These are phyloP conservation scores for Oryza glumipatula DNA, from an alignment of 176 grass and related monocot species.

Conservation along the genomic window DNA sequence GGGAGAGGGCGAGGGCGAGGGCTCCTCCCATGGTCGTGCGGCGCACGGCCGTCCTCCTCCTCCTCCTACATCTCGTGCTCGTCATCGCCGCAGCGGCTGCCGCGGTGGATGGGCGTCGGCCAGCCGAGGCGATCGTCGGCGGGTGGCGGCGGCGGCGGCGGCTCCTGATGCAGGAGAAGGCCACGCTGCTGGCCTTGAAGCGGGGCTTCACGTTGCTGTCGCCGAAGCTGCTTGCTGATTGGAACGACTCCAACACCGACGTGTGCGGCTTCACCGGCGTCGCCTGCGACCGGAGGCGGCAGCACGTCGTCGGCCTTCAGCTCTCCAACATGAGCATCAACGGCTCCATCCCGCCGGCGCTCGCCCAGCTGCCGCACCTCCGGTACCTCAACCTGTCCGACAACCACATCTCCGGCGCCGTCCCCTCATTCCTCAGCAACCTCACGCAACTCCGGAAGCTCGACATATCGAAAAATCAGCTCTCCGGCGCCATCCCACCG, in stretches of 20 bases:
- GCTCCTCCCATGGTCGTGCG: conserved; percentile 40
- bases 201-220: conserved; percentile 30
- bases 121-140: neutral
- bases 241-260: conserved; percentile 64
- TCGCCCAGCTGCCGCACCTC: conserved; percentile 59
- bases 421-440: conserved; percentile 42
- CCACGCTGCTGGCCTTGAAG: conserved; percentile 70
- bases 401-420: conserved; percentile 43
- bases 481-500: conserved; percentile 24
- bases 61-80: conserved; percentile 39
- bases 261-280: conserved; percentile 70
- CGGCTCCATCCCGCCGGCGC: conserved; percentile 29
- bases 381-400: conserved; percentile 47
- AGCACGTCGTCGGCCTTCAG: conserved; percentile 45
- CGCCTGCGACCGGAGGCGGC: conserved; percentile 49
- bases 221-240: conserved; percentile 49
- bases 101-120: neutral
- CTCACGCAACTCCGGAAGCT: conserved; percentile 41
- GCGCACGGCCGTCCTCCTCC: conserved; percentile 4
- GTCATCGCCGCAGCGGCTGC: neutral
- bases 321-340: conserved; percentile 41
- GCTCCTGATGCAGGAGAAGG: conserved; percentile 55
- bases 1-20: conserved; percentile 52
- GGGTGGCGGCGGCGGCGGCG: neutral
- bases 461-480: conserved; percentile 39